Evolutionary conservation across 495 filamentous ascomycete genomes (phyloP).

Genomic region (Astrocystis sublimbata): DNA sequence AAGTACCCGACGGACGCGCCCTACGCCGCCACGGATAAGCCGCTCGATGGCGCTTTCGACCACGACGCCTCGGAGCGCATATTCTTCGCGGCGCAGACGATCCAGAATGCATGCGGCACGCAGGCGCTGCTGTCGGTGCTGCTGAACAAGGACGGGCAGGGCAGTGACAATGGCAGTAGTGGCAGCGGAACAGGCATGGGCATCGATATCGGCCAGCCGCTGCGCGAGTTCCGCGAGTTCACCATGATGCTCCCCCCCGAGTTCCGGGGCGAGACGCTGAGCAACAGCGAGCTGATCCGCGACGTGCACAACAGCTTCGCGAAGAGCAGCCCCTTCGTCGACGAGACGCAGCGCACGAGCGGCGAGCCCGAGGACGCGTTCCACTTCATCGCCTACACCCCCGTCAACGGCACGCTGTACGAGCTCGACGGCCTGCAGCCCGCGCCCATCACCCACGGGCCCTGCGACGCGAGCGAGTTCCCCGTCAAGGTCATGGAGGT

Average conservation of each 20-base stretch:
- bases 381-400: constrained; percentile 96
- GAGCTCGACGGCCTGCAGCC: constrained; percentile 95
- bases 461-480: constrained; percentile 68
- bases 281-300: constrained; percentile 77
- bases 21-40: constrained; percentile 56
- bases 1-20: constrained; percentile 84
- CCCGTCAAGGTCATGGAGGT: constrained; percentile 84
- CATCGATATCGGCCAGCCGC: constrained; percentile 58
- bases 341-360: constrained; percentile 73
- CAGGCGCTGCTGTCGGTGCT: constrained; percentile 93
- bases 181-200: neutral
- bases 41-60: constrained; percentile 82
- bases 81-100: constrained; percentile 97
- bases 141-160: constrained; percentile 63
- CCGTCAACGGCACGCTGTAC: constrained; percentile 76
- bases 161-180: neutral
- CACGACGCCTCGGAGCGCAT: constrained; percentile 67
- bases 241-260: constrained; percentile 84
- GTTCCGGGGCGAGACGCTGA: constrained; percentile 60
- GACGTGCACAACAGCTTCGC: constrained; percentile 94
- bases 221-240: constrained; percentile 87
- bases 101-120: constrained; percentile 98
- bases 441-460: constrained; percentile 84
- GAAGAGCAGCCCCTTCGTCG: constrained; percentile 81
- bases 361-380: constrained; percentile 77